Evolutionary conservation across 306 rosid genomes (phyloP), one percentile per base, ranked within the genome.

Genomic region (Fagus crenata): DNA sequence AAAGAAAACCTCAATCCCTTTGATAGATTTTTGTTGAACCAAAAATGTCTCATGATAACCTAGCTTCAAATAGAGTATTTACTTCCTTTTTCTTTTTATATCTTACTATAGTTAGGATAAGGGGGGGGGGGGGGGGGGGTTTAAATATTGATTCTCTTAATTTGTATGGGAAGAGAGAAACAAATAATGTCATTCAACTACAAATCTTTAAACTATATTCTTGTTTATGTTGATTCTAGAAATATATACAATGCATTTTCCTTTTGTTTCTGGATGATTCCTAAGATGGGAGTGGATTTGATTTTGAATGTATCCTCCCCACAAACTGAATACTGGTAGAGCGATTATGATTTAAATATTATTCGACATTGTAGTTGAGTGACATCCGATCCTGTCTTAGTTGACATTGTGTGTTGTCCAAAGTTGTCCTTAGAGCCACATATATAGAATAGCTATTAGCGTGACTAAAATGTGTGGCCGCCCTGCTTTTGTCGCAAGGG

Each of bases 211-310:
- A 3, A 9, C 14, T 6, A 28, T 58, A 7, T 58, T 14, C 32
- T 31, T 0, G 32, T 32, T 58, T 58, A 28, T 28, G 28, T 58
- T 58, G 14, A 32, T 17, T 51, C 17, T 51, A 14, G 33, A 58
- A 31, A 28, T 18, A 9, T 12, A 58, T 3, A 3, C 31, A 3
- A 18, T 1, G 14, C 14, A 14, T 28, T 6, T 58, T 58, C 8
- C 14, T 58, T 22, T 22, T 22, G 40, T 14, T 68, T 17, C n/a
- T 65, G 53, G 74, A 79, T 40, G 67, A 73, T 32, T 53, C 53
- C 58, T 43, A 64, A 40, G 59, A 53, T 33, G 13, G 35, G 18
- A 32, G 41, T 9, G 14, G 51, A 1, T 12, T 15, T 54, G 2
- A 51, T 35, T 70, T 58, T 46, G 64, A 53, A 39, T n/a, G 18